phyloP scores from a whole-genome alignment of 108 stramenopile genomes.

The Nitzschia palea region DNA sequence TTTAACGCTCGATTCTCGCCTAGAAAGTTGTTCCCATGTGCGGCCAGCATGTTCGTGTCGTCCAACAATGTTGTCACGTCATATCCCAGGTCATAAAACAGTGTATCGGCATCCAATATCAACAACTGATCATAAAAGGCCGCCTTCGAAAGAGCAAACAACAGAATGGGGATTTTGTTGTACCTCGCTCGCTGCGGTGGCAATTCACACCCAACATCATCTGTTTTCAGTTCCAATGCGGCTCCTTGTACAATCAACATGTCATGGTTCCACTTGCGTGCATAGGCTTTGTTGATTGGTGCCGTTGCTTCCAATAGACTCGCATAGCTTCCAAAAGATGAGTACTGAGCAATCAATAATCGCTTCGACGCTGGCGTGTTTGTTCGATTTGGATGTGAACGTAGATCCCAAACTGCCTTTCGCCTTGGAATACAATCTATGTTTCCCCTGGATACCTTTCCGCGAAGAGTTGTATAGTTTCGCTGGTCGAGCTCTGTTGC shows the following conservation, averaged over 20 bases:
- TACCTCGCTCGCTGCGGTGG: slow-evolving; percentile 1
- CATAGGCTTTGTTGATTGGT: slow-evolving; percentile 18
- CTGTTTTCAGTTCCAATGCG: not conserved
- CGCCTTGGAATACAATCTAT: not conserved
- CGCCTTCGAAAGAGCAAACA: not conserved
- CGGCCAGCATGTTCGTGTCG: slow-evolving; percentile 7
- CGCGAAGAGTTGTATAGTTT: not conserved
- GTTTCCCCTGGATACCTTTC: not conserved
- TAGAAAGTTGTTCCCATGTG: not conserved
- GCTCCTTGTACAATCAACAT: slow-evolving; percentile 7
- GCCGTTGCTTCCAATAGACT: slow-evolving; percentile 3
- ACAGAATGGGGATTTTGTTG: slow-evolving; percentile 19
- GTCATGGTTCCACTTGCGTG: slow-evolving; percentile 19
- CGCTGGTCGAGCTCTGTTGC: not conserved
- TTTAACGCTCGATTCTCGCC: not conserved
- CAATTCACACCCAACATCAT: not conserved
- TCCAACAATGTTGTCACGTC: slow-evolving; percentile 4
- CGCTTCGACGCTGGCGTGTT: slow-evolving; percentile 1
- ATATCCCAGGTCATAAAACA: slow-evolving; percentile 2
- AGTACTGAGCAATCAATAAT: slow-evolving; percentile 15
- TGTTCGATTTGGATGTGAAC: not conserved
- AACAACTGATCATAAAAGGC: slow-evolving; percentile 15
- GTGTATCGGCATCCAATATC: slow-evolving; percentile 1
- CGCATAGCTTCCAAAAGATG: slow-evolving; percentile 8
- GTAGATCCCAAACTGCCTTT: not conserved